phyloP scores from a whole-genome alignment of 2,329 filamentous ascomycete species.

The Taxawa tesnikishii region DNA sequence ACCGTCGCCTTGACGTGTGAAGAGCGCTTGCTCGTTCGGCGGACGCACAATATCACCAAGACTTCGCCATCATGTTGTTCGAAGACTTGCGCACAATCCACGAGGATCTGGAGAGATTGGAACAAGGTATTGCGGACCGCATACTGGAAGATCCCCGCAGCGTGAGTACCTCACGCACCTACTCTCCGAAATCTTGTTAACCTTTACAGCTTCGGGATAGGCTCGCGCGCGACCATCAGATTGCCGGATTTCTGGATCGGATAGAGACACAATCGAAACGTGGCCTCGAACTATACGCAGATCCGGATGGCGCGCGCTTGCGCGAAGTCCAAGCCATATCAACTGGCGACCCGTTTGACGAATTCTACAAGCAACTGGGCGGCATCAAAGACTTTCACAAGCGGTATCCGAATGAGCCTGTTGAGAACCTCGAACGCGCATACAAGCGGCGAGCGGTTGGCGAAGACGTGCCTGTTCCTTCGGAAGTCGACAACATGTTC shows the following conservation, averaged over 20 bases:
- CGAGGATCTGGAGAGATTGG: slow-evolving; percentile 90
- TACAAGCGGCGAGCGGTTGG: slow-evolving; percentile 63
- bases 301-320: slow-evolving; percentile 57
- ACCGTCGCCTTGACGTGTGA: too few species aligned
- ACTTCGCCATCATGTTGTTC: slow-evolving; percentile 60
- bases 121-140: slow-evolving; percentile 85
- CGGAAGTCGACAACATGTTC: slow-evolving; percentile 80
- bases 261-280: slow-evolving; percentile 77
- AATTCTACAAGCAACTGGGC: slow-evolving; percentile 77
- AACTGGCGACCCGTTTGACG: slow-evolving; percentile 74
- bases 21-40: too few species aligned
- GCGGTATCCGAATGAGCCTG: slow-evolving; percentile 84
- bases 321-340: slow-evolving; percentile 76
- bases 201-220: slow-evolving; percentile 65
- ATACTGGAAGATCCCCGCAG: slow-evolving; percentile 80
- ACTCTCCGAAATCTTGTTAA: slow-evolving; percentile 5
- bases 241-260: slow-evolving; percentile 72
- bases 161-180: slow-evolving; percentile 37
- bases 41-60: too few species aligned
- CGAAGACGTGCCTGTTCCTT: slow-evolving; percentile 45
- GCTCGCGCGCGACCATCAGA: slow-evolving; percentile 82
- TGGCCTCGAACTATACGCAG: slow-evolving; percentile 72
- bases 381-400: slow-evolving; percentile 80
- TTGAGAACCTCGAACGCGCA: slow-evolving; percentile 86
- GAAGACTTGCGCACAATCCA: slow-evolving; percentile 92